A percentile compares a stretch with the other conserved stretches of the same genome.
Conservation (phyloP, 2,329 filamentous ascomycete genomes). For the Colletotrichum sp. region DNA sequence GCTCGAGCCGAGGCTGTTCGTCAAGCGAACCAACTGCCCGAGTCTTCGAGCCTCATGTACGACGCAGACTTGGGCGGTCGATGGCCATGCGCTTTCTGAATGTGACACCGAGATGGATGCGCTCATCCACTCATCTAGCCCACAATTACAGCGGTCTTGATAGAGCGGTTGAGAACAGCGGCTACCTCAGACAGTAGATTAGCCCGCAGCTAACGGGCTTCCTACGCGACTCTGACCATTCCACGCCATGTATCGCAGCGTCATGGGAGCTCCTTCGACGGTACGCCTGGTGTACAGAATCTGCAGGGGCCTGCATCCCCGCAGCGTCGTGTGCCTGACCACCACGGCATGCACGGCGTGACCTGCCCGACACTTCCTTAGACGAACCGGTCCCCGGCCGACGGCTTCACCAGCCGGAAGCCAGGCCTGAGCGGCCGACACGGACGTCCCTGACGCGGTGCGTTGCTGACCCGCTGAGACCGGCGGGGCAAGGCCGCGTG, state of each 20-base stretch:
- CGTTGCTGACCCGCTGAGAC: neutral
- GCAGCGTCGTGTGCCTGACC: neutral
- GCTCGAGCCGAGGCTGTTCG: neutral
- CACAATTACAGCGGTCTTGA: no score
- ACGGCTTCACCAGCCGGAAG: neutral
- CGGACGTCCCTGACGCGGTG: neutral
- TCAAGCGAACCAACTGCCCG: neutral
- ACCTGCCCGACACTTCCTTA: neutral
- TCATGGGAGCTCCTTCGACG: neutral
- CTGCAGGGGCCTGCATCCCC: neutral
- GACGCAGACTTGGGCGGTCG: neutral
- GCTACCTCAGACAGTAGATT: no score
- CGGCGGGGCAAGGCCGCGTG: neutral
- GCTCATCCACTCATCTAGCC: neutral
- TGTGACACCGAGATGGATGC: neutral
- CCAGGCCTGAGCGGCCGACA: neutral
- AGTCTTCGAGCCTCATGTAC: neutral
- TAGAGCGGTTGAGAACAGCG: no score
- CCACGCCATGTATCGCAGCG: neutral
- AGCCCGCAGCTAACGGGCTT: no score
- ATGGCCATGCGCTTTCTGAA: neutral
- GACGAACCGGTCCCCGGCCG: neutral
- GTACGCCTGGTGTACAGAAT: neutral
- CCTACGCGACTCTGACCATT: neutral
- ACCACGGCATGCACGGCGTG: neutral